Conservation (phyloP, 2,329 filamentous ascomycete species). For the Colletotrichum agaves region DNA sequence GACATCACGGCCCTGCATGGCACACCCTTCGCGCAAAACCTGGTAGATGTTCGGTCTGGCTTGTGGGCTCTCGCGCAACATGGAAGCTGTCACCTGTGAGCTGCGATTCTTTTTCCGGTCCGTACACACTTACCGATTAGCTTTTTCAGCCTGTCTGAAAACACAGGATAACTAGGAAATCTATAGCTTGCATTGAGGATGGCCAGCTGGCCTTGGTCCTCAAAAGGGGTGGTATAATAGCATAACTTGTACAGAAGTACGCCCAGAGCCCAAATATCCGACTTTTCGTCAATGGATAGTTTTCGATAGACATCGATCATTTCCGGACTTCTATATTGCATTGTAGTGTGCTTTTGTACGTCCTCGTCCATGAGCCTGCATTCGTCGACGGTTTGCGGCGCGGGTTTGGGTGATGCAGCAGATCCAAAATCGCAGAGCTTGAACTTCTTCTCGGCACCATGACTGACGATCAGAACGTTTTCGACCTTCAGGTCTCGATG, state of each 20-base stretch:
- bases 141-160: conserved; percentile 89
- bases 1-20: conserved; percentile 86
- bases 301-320: conserved; percentile 99
- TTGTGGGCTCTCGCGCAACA: conserved; percentile 87
- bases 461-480: conserved; percentile 88
- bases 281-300: conserved; percentile 97
- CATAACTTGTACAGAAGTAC: conserved; percentile 97
- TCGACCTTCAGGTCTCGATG: conserved; percentile 98
- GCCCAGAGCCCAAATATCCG: conserved; percentile 96
- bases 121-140: conserved; percentile 74
- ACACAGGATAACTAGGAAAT: conserved; percentile 87
- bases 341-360: conserved; percentile 94
- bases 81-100: conserved; percentile 70
- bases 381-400: conserved; percentile 87
- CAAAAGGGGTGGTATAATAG: conserved; percentile 98
- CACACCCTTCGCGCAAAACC: conserved; percentile 85
- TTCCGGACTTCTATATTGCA: conserved; percentile 97
- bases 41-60: conserved; percentile 92
- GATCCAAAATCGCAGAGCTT: conserved; percentile 99
- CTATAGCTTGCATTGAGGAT: conserved; percentile 96
- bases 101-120: conserved; percentile 27
- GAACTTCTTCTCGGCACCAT: conserved; percentile 77
- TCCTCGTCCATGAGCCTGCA: conserved; percentile 96
- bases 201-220: conserved; percentile 96
- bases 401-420: conserved; percentile 82